A percentile compares a stretch with the other conserved stretches of the same genome.
Conservation (phyloP, 345 rosid species). For the Eucalyptus melliodora region DNA sequence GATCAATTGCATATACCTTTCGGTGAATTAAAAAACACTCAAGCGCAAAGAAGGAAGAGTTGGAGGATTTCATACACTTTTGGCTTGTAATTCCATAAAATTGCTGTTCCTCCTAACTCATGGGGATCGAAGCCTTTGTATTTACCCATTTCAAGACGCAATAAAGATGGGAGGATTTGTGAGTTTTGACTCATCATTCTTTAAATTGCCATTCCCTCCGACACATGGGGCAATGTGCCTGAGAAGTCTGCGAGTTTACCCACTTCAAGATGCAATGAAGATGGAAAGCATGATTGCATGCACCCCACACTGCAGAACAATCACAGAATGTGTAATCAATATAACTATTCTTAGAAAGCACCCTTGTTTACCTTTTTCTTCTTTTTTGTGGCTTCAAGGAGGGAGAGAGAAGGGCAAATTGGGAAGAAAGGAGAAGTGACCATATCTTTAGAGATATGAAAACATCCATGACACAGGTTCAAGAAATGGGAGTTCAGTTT, state of each 20-base stretch:
- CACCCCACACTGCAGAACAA: conserved; percentile 45
- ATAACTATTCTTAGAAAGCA: neutral
- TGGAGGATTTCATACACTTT: neutral
- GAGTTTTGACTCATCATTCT: conserved; percentile 11
- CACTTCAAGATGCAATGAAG: conserved; percentile 94
- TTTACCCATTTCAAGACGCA: conserved; percentile 92
- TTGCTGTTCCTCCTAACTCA: conserved; percentile 77
- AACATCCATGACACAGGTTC: neutral
- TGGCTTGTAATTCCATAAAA: conserved; percentile 30
- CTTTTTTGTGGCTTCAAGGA: neutral
- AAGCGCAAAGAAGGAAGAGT: conserved; percentile 54
- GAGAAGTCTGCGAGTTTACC: conserved; percentile 86
- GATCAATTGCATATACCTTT: neutral
- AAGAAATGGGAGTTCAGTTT: neutral
- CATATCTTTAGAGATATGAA: neutral
- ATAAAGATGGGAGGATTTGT: conserved; percentile 58
- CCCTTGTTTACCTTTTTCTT: neutral
- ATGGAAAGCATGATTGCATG: conserved; percentile 76
- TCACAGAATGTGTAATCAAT: neutral
- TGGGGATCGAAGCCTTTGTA: conserved; percentile 41
- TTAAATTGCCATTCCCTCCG: conserved; percentile 76
- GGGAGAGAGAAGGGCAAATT: neutral
- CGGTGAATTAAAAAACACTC: neutral
- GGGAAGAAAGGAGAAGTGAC: neutral
- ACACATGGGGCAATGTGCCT: conserved; percentile 94